Base-by-base conservation (phyloP, 768 basidiomycete species). In the Boletus tomentosulus region DNA sequence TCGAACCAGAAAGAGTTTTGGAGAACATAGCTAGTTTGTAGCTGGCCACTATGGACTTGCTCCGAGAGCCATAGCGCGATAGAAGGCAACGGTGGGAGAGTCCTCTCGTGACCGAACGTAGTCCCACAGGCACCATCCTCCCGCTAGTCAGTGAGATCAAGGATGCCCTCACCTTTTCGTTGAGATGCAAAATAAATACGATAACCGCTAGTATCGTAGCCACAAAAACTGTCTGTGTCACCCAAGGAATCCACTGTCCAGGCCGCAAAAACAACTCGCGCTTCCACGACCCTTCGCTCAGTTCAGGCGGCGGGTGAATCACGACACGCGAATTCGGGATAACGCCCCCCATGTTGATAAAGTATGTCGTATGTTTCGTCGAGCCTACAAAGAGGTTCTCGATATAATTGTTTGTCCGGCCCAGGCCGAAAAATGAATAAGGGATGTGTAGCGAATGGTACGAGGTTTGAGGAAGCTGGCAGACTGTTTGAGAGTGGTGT, bases 321-420 rank as follows among this genome's bases (percentile, higher is more conserved):
- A 98, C 87, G 13, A 99, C 84, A 58, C 93, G 92, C 4, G 94
- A 97, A 68, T 99, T 98, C 0, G 97, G 97, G 43, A 99, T 94
- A 33, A 99, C 87, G 27, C 95, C 95, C 66, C 98, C 97, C 80
- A 98, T 87, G 66, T 88, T 86, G 68, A 96, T 93, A 59, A 78
- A 92, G 65, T 96, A 92, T 34, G 75, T 66, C 0, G 77, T 68
- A 55, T 91, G 85, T 30, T 89, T 78, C 6, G 94, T 96, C 4
- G 92, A 87, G 15, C 97, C 97, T 19, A 98, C 90, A 67, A 97
- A 97, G 2, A 99, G 79, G 69, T 98, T 98, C 78, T 99, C 97
- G 63, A 99, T 94, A 73, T 99, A 99, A 69, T 99, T 99, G 72
- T 99, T 99, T 15, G 95, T 98, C 39, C 97, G 84, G 0, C 96